Evolutionary conservation across 129 eudicot genomes (phyloP), one percentile per base, ranked within the genome.

Genomic region (Dittrichia graveolens): DNA sequence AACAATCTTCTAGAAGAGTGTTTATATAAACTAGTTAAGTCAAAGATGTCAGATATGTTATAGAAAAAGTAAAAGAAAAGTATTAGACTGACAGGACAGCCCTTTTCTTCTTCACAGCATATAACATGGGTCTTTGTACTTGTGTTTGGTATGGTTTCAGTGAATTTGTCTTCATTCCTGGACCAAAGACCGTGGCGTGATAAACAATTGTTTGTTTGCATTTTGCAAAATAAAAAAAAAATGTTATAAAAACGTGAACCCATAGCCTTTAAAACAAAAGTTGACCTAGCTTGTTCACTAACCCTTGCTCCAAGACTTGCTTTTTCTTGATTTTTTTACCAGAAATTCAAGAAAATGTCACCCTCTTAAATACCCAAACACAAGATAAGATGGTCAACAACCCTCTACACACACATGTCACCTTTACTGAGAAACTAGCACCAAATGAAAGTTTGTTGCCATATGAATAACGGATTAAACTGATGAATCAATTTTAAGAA

Each of bases 121-220:
- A 53, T 69, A 69, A 69, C 74, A 69, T 52, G 74, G 61, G 49
- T 52, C 52, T 69, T 52, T 38, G 37, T 69, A 52, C 49, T 50
- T 3, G 39, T 8, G 63, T 53, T 69, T 52, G 49, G 61, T 69
- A 24, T 50, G 45, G 14, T 69, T 12, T 53, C 46, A 38, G 49
- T 0, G 5, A 69, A 53, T 37, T 50, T 69, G 74, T 69, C 50
- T 39, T 69, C 50, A 69, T 53, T 69, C 7, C 63, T 16, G 38
- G 37, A 52, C 13, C 38, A 53, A 39, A 39, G 52, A 68, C 47
- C 38, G 69, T 64, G 69, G 15, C 38, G 69, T 64, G 69, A 42
- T 43, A 4, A 8, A 15, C 7, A 19, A 62, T 39, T 62, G 68
- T 62, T 41, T 64, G 52, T 8, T 64, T 18, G 61, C 54, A n/a